Evolutionary conservation across 345 rosid genomes (phyloP).

Genomic region (Eucalyptus albens): DNA sequence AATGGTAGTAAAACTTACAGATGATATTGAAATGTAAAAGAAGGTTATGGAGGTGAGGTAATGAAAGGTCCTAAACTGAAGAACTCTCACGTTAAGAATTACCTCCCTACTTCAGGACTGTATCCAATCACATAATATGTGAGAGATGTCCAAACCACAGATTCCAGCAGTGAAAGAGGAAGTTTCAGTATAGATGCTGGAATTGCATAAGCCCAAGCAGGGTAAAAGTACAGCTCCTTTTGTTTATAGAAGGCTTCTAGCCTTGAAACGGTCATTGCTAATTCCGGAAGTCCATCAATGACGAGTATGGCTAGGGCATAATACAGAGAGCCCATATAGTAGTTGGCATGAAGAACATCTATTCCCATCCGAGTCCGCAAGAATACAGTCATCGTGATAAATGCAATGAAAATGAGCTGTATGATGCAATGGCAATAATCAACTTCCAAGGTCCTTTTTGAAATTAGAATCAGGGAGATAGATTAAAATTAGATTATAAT

Average conservation of each 20-base stretch:
- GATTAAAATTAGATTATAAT: too few species aligned
- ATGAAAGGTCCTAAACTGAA: not conserved
- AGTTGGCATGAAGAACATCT: conserved; percentile 32
- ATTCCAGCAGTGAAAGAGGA: conserved; percentile 40
- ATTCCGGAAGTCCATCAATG: conserved; percentile 41
- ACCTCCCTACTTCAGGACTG: conserved; percentile 65
- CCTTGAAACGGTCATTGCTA: conserved; percentile 29
- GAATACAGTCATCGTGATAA: conserved; percentile 45
- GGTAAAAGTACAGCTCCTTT: conserved; percentile 39
- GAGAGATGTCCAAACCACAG: conserved; percentile 47
- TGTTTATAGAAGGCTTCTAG: conserved; percentile 55
- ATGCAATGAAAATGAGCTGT: conserved; percentile 36
- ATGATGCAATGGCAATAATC: not conserved
- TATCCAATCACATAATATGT: conserved; percentile 76
- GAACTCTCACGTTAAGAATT: not conserved
- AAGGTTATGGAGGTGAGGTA: not conserved
- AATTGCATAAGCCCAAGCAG: conserved; percentile 66
- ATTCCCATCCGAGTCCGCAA: conserved; percentile 26
- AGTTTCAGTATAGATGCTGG: conserved; percentile 37
- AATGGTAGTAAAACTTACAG: not conserved
- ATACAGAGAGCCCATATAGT: conserved; percentile 38
- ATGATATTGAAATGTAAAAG: not conserved
- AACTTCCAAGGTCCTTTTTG: not conserved
- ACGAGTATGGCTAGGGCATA: conserved; percentile 26
- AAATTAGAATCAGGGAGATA: not conserved